Percentiles rank a stretch among this genome's conserved stretches.
Evolutionary conservation across 1,284 basidiomycete genomes (phyloP).

Genomic region (Boletus holoroseus): DNA sequence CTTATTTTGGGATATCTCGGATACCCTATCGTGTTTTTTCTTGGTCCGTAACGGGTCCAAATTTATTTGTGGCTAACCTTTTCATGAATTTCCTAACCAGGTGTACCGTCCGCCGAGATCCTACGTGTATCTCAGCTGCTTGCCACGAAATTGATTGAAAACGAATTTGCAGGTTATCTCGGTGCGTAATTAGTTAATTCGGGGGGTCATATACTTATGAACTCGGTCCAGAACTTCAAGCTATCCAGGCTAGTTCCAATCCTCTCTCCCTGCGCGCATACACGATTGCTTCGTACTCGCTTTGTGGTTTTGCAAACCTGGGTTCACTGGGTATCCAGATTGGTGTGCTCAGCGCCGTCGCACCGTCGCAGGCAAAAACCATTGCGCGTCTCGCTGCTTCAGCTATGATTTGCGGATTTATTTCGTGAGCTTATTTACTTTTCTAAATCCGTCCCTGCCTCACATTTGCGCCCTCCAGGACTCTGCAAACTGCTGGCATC

Average conservation of each 20-base stretch:
- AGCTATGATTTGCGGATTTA: constrained; percentile 78
- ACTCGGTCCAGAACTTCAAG: constrained; percentile 42
- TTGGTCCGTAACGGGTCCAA: constrained; percentile 39
- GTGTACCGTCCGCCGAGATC: constrained; percentile 70
- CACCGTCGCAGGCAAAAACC: constrained; percentile 66
- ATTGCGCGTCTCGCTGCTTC: constrained; percentile 70
- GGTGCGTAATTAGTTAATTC: constrained; percentile 27
- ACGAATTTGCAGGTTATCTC: constrained; percentile 81
- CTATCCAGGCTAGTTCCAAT: constrained; percentile 43
- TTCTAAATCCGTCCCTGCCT: background rate
- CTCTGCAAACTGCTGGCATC: constrained; percentile 68
- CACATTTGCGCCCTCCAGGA: constrained; percentile 30
- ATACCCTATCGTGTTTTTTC: constrained; percentile 83
- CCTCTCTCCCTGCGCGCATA: constrained; percentile 68
- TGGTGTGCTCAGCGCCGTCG: constrained; percentile 79
- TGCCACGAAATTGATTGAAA: constrained; percentile 82
- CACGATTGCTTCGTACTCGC: constrained; percentile 76
- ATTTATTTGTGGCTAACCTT: background rate
- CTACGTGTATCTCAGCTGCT: constrained; percentile 73
- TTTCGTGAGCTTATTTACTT: constrained; percentile 39
- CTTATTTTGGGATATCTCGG: constrained; percentile 82
- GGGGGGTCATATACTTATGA: background rate
- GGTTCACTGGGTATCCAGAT: constrained; percentile 86
- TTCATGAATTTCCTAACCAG: constrained; percentile 27
- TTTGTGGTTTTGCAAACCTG: constrained; percentile 89